Evolutionary conservation across 1,284 basidiomycete species (phyloP).

Genomic region (Bjerkandera adusta): DNA sequence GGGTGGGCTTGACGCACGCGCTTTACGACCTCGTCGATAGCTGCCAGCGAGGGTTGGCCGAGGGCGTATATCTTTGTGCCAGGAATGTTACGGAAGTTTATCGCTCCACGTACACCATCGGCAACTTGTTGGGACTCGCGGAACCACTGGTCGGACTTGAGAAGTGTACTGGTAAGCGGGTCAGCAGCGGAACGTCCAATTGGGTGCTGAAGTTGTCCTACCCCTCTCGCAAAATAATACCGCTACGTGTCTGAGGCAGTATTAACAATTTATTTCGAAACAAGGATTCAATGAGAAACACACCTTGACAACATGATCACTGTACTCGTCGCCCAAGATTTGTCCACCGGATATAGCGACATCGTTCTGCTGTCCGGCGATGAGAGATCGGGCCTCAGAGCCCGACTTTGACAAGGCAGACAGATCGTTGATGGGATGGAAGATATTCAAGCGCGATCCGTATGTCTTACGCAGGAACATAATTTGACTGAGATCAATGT

Average conservation of each 20-base stretch:
- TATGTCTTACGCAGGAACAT: slow-evolving; percentile 78
- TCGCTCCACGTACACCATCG: slow-evolving; percentile 82
- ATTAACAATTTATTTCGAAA: background rate
- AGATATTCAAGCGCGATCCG: slow-evolving; percentile 80
- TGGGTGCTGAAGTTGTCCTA: slow-evolving; percentile 41
- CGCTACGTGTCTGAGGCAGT: slow-evolving; percentile 72
- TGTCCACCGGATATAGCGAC: slow-evolving; percentile 81
- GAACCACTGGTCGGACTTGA: slow-evolving; percentile 92
- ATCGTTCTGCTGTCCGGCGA: slow-evolving; percentile 71
- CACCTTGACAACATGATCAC: slow-evolving; percentile 88
- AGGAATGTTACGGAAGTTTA: slow-evolving; percentile 90
- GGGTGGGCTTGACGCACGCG: slow-evolving; percentile 68
- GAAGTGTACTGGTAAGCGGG: slow-evolving; percentile 72
- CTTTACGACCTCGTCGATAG: slow-evolving; percentile 81
- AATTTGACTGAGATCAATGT: slow-evolving; percentile 61
- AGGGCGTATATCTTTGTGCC: slow-evolving; percentile 87
- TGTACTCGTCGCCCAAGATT: slow-evolving; percentile 91
- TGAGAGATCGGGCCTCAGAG: slow-evolving; percentile 49
- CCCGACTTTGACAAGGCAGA: slow-evolving; percentile 72
- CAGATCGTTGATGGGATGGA: slow-evolving; percentile 87
- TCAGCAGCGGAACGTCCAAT: too few relatives aligned
- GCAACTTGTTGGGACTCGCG: slow-evolving; percentile 64
- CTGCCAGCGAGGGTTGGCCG: slow-evolving; percentile 91
- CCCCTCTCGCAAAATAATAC: slow-evolving; percentile 90
- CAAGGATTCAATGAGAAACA: slow-evolving; percentile 13